phyloP scores from a whole-genome alignment of 1,284 basidiomycete genomes.

The Ceratorhiza oryzae-sativae region DNA sequence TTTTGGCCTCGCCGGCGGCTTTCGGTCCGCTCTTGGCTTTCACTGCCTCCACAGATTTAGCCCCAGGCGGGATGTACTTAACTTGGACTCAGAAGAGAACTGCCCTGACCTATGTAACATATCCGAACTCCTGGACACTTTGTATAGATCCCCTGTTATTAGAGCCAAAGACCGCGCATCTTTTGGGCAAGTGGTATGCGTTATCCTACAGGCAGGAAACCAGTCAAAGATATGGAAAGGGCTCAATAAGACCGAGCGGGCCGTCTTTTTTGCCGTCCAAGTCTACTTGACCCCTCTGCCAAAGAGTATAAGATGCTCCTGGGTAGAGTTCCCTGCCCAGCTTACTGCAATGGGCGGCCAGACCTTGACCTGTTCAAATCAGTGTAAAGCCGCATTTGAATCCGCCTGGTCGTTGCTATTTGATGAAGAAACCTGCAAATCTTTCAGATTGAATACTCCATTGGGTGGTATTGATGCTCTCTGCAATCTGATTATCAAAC shows the following conservation, averaged over 20 bases:
- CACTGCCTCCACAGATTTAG: not conserved
- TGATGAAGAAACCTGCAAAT: no score
- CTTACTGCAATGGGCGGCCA: no score
- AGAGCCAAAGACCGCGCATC: not conserved
- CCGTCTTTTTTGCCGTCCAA: not conserved
- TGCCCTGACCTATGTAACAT: no score
- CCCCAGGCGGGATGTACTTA: not conserved
- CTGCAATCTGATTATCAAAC: no score
- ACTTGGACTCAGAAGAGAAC: no score
- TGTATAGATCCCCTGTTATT: not conserved
- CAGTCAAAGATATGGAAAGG: not conserved
- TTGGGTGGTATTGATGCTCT: no score
- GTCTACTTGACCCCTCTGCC: not conserved
- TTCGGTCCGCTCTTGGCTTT: not conserved
- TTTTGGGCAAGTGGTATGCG: constrained; percentile 6
- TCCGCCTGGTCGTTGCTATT: no score
- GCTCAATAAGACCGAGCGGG: constrained; percentile 2
- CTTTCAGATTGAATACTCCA: no score
- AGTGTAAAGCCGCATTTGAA: no score
- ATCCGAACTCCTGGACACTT: not conserved
- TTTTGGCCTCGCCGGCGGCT: not conserved
- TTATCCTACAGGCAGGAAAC: constrained; percentile 13
- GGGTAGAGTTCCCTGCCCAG: not conserved
- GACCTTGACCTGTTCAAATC: no score
- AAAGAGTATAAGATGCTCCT: not conserved